These are phyloP conservation scores for Podospora pseudocomata DNA, from an alignment of 495 filamentous ascomycete species.

Conservation along the genomic window DNA sequence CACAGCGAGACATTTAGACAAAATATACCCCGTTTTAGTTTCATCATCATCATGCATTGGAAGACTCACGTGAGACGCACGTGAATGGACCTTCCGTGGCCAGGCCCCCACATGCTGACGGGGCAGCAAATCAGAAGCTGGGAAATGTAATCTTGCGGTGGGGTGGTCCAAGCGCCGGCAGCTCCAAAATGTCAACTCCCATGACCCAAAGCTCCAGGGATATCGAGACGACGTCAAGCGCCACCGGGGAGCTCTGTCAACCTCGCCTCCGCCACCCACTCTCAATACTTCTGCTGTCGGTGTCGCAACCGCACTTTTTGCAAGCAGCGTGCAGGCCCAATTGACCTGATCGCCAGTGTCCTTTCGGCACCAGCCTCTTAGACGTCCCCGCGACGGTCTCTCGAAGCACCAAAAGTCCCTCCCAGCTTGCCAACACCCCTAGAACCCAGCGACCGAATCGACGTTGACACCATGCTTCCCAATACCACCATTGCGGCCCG, in stretches of 20 bases:
- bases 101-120: neutral
- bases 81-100: neutral
- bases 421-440: neutral
- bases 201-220: slow-evolving; percentile 19
- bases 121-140: slow-evolving; percentile 26
- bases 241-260: slow-evolving; percentile 22
- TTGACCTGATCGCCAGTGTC: neutral
- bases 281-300: slow-evolving; percentile 11
- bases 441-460: neutral
- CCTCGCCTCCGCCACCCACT: slow-evolving; percentile 28
- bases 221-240: slow-evolving; percentile 27
- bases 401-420: neutral
- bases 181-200: slow-evolving; percentile 22
- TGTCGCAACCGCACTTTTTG: neutral
- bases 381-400: slow-evolving; percentile 11
- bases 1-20: neutral
- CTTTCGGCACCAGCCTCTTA: neutral
- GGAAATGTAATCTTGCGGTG: slow-evolving; percentile 33
- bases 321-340: neutral
- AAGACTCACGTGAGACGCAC: neutral
- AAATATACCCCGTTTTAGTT: slow-evolving; percentile 4
- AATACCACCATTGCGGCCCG: slow-evolving; percentile 2
- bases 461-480: slow-evolving; percentile 9
- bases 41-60: neutral
- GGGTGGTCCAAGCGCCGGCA: slow-evolving; percentile 12